Base-by-base conservation (phyloP, 768 basidiomycete species). In the Lyophyllum atratum region DNA sequence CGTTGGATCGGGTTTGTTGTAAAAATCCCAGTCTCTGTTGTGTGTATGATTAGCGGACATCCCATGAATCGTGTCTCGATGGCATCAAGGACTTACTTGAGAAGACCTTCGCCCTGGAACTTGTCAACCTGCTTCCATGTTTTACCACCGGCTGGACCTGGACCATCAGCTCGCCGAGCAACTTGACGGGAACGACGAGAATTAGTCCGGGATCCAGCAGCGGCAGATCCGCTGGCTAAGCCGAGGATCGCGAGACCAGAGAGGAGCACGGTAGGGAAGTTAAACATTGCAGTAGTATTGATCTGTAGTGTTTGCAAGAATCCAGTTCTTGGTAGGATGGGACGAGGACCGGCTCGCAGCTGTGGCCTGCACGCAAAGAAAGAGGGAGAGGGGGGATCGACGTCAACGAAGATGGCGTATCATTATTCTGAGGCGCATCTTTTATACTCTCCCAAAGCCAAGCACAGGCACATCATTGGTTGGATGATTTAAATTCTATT, bases 11-110 rank as follows among this genome's bases (percentile, higher is more conserved):
- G 68, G 15, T 2, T 61, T 70, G 10, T 75, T 75, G 72, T 83
- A 90, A 74, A 88, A 93, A 25, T 85, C 70, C 85, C 86, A 92
- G 44, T 81, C 61, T 45, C 89, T 90, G 49, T 19, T 12, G 26
- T 26, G n/a, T 21, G 31, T 28, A 17, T 14, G 45, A 24, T 26
- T 51, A 52, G 22, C n/a, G n/a, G n/a, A n/a, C n/a, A n/a, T n/a
- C n/a, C n/a, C n/a, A n/a, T n/a, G n/a, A n/a, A n/a, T n/a, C n/a
- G n/a, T n/a, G n/a, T n/a, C n/a, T n/a, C n/a, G n/a, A n/a, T n/a
- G n/a, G n/a, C n/a, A n/a, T n/a, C n/a, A n/a, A 33, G 31, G 34
- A 37, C 73, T 47, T 65, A 89, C 88, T 82, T 72, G 55, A 90
- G 73, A 73, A 91, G 89, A 47, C 73, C 76, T 8, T 85, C 62